A percentile compares a stretch with the other conserved stretches of the same genome.
Conservation (phyloP, 148 eudicot species). For the Bassia scoparia region DNA sequence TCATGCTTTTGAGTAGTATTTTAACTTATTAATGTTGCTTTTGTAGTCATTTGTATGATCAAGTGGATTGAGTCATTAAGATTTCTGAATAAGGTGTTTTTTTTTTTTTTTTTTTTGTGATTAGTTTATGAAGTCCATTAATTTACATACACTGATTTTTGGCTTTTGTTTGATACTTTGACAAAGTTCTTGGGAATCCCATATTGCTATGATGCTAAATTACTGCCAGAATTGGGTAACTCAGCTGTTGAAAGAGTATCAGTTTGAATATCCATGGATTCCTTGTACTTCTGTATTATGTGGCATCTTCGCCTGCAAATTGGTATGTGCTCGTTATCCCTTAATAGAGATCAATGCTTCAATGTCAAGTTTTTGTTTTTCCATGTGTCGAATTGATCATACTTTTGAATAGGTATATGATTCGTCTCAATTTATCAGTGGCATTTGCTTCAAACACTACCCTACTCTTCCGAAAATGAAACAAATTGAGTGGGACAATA, state of each 20-base stretch:
- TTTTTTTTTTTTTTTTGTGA: neutral
- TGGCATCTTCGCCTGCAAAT: conserved; percentile 39
- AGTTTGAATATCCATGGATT: conserved; percentile 25
- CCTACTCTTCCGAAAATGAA: conserved; percentile 37
- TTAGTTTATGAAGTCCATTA: neutral
- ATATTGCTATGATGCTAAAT: conserved; percentile 22
- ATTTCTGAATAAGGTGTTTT: neutral
- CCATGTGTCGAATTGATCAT: neutral
- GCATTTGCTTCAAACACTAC: conserved; percentile 34
- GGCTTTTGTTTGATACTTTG: conserved; percentile 2
- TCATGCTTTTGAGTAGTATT: neutral
- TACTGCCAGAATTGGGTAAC: conserved; percentile 25
- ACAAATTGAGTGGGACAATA: conserved; percentile 46
- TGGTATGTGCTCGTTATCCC: conserved; percentile 28
- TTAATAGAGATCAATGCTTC: neutral
- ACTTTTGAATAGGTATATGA: conserved; percentile 32
- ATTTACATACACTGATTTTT: conserved; percentile 7
- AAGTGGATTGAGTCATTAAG: neutral
- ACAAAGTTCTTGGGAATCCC: conserved; percentile 6
- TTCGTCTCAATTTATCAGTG: conserved; percentile 31
- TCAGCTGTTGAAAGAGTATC: conserved; percentile 30
- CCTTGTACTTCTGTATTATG: conserved; percentile 37
- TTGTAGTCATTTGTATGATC: neutral
- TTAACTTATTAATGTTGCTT: neutral
- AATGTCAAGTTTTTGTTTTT: neutral